Evolutionary conservation across 164 flowering plant genomes (phyloP), one percentile per base, ranked within the genome.

Genomic region (Aristolochia contorta): DNA sequence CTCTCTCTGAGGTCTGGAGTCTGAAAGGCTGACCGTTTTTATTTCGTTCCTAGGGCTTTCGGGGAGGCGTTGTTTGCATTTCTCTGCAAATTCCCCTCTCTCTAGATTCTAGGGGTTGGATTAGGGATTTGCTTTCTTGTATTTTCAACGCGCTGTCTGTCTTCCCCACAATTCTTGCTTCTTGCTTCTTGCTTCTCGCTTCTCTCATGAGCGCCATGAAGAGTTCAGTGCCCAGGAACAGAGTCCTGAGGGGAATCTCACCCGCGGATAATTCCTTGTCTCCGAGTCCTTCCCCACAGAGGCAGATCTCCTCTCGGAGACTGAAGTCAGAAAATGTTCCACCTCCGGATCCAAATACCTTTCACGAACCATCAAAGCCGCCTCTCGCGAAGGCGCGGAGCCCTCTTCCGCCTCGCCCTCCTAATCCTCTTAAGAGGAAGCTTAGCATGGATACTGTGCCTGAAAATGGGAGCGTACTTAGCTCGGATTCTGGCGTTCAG

Each of bases 381-480:
- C 64, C 71, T 5, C 23, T 72, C 2, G 73, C 71, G 6, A 89
- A 83, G 74, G 57, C 76, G 56, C 79, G 67, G 72, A 83, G 87
- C 60, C 86, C 84, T 47, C 77, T 93, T 20, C 99, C 97, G 1
- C 99, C 97, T 8, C 62, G 91, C 27, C 99, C 95, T 0, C 96
- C 74, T n/a, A 84, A 84, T 56, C 82, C 87, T 25, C 80, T 84
- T 43, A 93, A 88, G 64, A 65, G 97, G 69, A 88, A 90, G 79
- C 82, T 85, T 56, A 63, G 18, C 32, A 56, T 70, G 63, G 96
- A 93, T 21, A 21, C 80, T 0, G 70, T 68, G 2, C 61, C 76
- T 0, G 96, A 89, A 21, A 74, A 65, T 60, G 63, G 78, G 0
- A 55, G 53, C 25, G 33, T 70, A 12, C 75, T 74, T 0, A 22